Base-by-base conservation (phyloP, 352 stramenopile species). In the Pythium guiyangense region DNA sequence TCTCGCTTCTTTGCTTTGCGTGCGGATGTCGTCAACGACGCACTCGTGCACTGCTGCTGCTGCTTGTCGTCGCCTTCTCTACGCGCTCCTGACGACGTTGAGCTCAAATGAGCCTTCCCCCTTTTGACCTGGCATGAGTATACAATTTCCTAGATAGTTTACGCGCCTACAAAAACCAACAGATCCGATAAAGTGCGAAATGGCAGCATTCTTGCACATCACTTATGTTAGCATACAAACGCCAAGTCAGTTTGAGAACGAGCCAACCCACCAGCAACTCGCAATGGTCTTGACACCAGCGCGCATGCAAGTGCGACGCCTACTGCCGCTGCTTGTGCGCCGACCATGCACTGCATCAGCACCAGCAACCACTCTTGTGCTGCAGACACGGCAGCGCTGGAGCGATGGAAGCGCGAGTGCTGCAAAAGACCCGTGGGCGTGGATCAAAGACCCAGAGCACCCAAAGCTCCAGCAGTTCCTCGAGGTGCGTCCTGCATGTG, bases 381-480 rank as follows among this genome's bases (percentile, higher is more conserved):
- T 15, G 15, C 46, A 25, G 46, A 15, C 31, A 15, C 31, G 31
- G 4, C 27, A 31, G 18, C 27, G 35, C 11, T 37, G 20, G 22
- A 22, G 22, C 2, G 39, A 37, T 9, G 18, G 26, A 12, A 26
- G 20, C 49, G 22, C 49, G 11, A 20, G 25, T 3, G 35, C 35
- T 54, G 20, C 49, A 27, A 5, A 48, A 22, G 54, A 60, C 15
- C 31, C 37, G 25, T 62, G 56, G 65, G 63, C 75, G 11, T 90
- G 80, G 80, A 68, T 90, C 40, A 82, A 79, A 40, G 57, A 79
- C 25, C 74, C 62, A 0, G 52, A 64, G 2, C 63, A 81, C 48
- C 67, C 73, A n/a, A 67, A 72, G 3, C 42, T 91, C 53, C 64
- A 79, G 34, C 73, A 75, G 10, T 84, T 89, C 55, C 63, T 91